phyloP scores from a whole-genome alignment of 2,329 filamentous ascomycete species.

The Xylariales sp. region DNA sequence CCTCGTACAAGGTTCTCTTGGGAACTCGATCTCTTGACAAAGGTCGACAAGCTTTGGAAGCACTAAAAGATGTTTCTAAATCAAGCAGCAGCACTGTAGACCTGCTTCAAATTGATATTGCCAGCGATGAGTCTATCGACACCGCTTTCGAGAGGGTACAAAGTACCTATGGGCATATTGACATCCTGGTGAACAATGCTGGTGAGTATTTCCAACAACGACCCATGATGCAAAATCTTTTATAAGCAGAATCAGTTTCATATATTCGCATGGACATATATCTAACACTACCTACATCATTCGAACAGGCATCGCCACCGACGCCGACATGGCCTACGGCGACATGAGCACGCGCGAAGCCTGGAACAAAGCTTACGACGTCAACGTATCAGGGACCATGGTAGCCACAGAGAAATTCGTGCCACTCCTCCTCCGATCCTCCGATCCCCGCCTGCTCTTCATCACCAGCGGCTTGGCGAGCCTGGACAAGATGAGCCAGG shows the following conservation, averaged over 20 bases:
- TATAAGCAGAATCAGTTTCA: conserved; percentile 32
- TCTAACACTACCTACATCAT: too few relatives aligned
- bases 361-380: conserved; percentile 41
- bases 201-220: conserved; percentile 28
- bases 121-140: conserved; percentile 47
- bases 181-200: conserved; percentile 54
- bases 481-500: conserved; percentile 20
- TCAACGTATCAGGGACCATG: conserved; percentile 44
- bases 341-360: conserved; percentile 29
- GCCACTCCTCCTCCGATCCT: conserved; percentile 40
- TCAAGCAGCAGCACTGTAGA: conserved; percentile 35
- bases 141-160: conserved; percentile 37
- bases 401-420: conserved; percentile 32
- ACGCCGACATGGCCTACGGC: conserved; percentile 22
- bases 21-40: conserved; percentile 48
- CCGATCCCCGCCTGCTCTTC: conserved; percentile 43
- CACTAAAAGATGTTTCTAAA: conserved; percentile 34
- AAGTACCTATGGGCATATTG: conserved; percentile 37
- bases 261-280: too few relatives aligned
- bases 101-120: conserved; percentile 47
- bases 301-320: too few relatives aligned
- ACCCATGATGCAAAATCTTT: background rate
- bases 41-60: conserved; percentile 40
- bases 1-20: conserved; percentile 49
- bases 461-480: conserved; percentile 37